A percentile compares a stretch with the other conserved stretches of the same genome.
Conservation (phyloP, 768 basidiomycete genomes). For the Auricularia sp. region DNA sequence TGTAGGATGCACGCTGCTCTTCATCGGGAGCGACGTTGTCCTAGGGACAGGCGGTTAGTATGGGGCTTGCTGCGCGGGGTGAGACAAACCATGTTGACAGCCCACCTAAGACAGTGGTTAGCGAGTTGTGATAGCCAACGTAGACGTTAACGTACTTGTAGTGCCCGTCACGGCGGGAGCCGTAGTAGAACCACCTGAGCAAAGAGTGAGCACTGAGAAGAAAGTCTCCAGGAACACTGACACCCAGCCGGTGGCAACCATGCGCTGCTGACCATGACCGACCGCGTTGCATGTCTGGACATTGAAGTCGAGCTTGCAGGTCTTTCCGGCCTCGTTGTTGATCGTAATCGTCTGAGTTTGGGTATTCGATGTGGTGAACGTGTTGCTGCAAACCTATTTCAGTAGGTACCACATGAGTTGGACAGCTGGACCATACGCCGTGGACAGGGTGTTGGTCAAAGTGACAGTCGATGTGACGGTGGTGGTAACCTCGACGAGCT, state of each 20-base stretch:
- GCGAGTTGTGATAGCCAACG: background rate
- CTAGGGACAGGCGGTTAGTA: background rate
- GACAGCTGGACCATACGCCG: background rate
- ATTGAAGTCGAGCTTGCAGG: background rate
- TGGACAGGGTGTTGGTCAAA: background rate
- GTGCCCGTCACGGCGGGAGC: background rate
- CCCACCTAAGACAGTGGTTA: background rate
- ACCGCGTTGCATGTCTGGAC: background rate
- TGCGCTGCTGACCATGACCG: background rate
- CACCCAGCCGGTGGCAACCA: background rate
- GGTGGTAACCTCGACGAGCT: background rate
- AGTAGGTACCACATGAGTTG: too few species aligned
- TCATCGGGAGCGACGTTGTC: background rate
- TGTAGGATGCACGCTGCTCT: background rate
- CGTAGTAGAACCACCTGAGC: background rate
- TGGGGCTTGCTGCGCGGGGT: background rate
- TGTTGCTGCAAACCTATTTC: background rate
- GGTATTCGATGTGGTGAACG: background rate
- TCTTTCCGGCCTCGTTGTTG: background rate
- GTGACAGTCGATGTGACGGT: background rate
- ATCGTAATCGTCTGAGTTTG: background rate
- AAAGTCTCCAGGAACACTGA: background rate
- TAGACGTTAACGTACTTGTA: background rate
- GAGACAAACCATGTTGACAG: background rate
- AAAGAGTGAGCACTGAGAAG: background rate